Base-by-base conservation (phyloP, 257 asterid species). In the Hygrophila difformis region DNA sequence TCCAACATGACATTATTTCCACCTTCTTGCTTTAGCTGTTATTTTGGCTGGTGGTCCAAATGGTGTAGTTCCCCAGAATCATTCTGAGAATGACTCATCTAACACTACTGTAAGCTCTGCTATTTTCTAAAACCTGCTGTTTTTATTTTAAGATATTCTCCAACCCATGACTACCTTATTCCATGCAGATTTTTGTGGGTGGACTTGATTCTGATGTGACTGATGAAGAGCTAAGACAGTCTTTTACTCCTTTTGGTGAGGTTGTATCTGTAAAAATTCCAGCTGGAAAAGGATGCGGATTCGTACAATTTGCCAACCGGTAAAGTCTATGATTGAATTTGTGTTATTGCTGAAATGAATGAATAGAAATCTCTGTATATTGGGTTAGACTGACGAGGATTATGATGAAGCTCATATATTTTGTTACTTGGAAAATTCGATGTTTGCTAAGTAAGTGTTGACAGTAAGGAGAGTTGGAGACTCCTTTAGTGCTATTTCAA, bases 251-350 rank as follows among this genome's bases (percentile, higher is more conserved):
- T 51, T 80, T 64, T 65, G 99, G 99, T 33, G 94, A 86, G 61
- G 82, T 86, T 44, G 58, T 76, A 56, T 86, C 95, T 37, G 94
- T 91, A 47, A 91, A 91, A 66, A 82, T 91, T 50, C 96, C 99
- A 19, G 71, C 77, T 52, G 96, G 96, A 56, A 91, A 86, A 69
- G 95, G 99, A 42, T 91, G 99, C 31, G 99, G 99, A 42, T 91
- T 91, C 60, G 96, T 91, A 34, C 99, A 91, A 66, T 77, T 76
- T 56, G 74, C 75, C 6, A 71, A 65, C 70, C 71, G 97, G 97
- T 84, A 55, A 75, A 45, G 41, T 53, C 33, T 14, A 10, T 55
- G 28, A 38, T 49, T 13, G 24, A 38, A 34, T 51, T 44, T 44
- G 8, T 46, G 5, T 39, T 57, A 37, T 40, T 16, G 12, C 47